phyloP scores from a whole-genome alignment of 2,329 filamentous ascomycete genomes.

The Colletotrichum abscissum region DNA sequence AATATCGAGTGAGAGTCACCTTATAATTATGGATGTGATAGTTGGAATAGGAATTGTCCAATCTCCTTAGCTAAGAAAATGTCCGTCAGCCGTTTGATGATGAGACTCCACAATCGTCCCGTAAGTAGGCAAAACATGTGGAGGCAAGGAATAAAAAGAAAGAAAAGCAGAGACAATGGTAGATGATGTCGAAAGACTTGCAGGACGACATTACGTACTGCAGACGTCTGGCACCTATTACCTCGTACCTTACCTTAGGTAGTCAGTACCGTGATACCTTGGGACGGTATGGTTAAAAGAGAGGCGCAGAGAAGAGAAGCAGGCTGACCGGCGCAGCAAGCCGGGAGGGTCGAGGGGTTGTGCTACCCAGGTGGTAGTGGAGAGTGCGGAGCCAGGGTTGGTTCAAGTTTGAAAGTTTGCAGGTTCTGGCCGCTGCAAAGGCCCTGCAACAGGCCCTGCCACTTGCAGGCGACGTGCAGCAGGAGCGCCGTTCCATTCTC shows the following conservation, averaged over 20 bases:
- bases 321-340: neutral
- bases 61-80: neutral
- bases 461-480: conserved; percentile 6
- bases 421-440: conserved; percentile 25
- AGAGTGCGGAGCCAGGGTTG: conserved; percentile 18
- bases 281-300: neutral
- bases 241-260: too few species aligned
- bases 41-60: neutral
- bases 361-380: neutral
- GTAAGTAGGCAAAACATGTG: neutral
- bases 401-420: neutral
- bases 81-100: neutral
- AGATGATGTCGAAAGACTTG: neutral
- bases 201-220: neutral
- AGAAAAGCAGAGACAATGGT: neutral
- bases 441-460: conserved; percentile 16
- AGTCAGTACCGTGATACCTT: neutral
- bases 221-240: neutral
- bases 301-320: neutral
- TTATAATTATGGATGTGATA: neutral
- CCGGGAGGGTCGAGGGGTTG: neutral
- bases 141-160: neutral
- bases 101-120: neutral
- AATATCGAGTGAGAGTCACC: neutral
- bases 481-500: conserved; percentile 17